Base-by-base conservation (phyloP, 306 rosid genomes). In the Quercus glauca region DNA sequence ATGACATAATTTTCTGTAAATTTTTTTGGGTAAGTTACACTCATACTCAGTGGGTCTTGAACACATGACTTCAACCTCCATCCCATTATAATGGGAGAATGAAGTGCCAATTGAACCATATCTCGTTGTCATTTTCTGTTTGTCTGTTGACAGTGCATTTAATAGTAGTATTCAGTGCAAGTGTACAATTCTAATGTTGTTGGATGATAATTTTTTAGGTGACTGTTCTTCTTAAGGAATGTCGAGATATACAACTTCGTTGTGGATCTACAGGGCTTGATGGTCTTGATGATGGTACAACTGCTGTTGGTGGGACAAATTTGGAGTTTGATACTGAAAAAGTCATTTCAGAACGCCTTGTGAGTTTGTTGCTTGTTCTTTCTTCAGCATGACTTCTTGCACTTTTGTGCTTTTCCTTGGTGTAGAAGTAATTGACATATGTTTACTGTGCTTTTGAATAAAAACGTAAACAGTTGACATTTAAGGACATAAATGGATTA, bases 221-320 rank as follows among this genome's bases (percentile, higher is more conserved):
- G 72, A 89, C 99, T 18, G 76, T 95, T 78, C 98, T 95, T 79
- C 75, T 95, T 76, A 95, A 95, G 88, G 99, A 93, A 80, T 95
- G 99, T 76, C 96, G 93, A 79, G 99, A 95, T 75, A 83, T 95
- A 60, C 99, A 95, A 81, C 89, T 95, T 85, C 96, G 98, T 53
- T 90, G 98, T 78, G 91, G 93, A 65, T 87, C 92, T 77, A 49
- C 79, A 65, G 87, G 84, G 59, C 68, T 79, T 73, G 95, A 88
- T 80, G 75, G 68, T 70, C 72, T 37, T 73, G 80, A 76, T 71
- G 87, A 81, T 71, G 73, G 70, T 55, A 73, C 84, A 49, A 29
- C 76, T 68, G 28, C 72, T 73, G 71, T 79, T 35, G 63, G 83
- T 73, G 84, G 74, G 80, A 81, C 83, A 80, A 77, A 41, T 76